Evolutionary conservation across 148 eudicot genomes (phyloP).

Genomic region (Amaranthus palmeri): DNA sequence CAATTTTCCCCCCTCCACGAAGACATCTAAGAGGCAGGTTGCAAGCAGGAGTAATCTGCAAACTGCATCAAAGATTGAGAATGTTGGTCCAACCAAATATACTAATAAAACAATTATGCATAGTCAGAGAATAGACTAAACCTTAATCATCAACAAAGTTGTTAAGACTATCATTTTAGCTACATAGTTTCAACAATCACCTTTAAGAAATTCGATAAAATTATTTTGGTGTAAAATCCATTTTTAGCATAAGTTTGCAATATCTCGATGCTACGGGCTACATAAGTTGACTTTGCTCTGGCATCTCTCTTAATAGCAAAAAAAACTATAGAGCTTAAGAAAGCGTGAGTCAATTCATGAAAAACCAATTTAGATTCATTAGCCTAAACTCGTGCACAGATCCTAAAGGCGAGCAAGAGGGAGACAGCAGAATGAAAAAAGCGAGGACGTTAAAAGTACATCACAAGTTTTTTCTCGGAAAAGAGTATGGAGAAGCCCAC

Average conservation of each 20-base stretch:
- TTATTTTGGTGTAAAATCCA: background rate
- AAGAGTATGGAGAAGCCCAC: background rate
- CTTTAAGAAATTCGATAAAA: background rate
- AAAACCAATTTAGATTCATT: background rate
- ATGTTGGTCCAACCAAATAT: background rate
- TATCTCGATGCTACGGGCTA: background rate
- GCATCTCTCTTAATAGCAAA: background rate
- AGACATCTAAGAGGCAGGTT: conserved; percentile 86
- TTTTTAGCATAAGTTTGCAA: background rate
- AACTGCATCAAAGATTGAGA: conserved; percentile 48
- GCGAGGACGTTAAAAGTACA: background rate
- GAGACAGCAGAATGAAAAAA: background rate
- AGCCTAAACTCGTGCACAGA: background rate
- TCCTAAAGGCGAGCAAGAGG: background rate
- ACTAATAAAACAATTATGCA: background rate
- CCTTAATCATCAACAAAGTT: background rate
- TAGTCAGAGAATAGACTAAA: background rate
- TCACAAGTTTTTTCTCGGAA: background rate
- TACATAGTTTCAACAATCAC: background rate
- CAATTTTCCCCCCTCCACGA: conserved; percentile 79
- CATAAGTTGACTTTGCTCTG: background rate
- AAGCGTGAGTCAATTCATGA: too few species aligned
- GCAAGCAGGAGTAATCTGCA: conserved; percentile 99
- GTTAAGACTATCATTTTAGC: background rate
- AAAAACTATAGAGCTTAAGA: background rate